phyloP scores from a whole-genome alignment of 768 basidiomycete genomes.

The Mycena capillaripes region DNA sequence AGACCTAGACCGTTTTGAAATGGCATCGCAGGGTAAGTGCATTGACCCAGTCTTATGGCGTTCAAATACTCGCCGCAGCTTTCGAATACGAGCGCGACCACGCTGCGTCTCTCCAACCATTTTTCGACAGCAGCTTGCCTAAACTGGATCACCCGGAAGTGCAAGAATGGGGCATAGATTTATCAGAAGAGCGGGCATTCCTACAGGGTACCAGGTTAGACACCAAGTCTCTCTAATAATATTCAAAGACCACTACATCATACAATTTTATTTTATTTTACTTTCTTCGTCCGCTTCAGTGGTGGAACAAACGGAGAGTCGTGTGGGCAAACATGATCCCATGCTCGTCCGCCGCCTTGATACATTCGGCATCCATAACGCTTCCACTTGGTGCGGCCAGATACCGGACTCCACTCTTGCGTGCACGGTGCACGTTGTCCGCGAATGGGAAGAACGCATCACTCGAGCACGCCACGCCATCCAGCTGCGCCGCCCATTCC shows the following conservation, averaged over 20 bases:
- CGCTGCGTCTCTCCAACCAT: constrained; percentile 69
- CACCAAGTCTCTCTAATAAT: not conserved
- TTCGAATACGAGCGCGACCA: constrained; percentile 79
- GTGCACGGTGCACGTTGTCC: constrained; percentile 95
- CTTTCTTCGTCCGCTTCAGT: constrained; percentile 56
- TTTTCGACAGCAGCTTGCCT: constrained; percentile 88
- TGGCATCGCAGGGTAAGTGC: constrained; percentile 82
- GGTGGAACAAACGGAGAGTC: constrained; percentile 90
- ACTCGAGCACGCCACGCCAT: constrained; percentile 92
- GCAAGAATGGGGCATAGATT: constrained; percentile 74
- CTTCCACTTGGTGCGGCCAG: constrained; percentile 93
- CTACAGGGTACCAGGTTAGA: not conserved
- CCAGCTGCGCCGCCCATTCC: constrained; percentile 80
- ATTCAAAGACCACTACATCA: not conserved
- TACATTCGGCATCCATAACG: constrained; percentile 97
- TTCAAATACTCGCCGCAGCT: constrained; percentile 55
- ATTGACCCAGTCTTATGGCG: not conserved
- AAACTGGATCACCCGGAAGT: constrained; percentile 80
- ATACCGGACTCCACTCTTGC: constrained; percentile 93
- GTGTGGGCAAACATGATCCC: constrained; percentile 94
- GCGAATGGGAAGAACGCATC: constrained; percentile 99
- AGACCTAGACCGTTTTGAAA: constrained; percentile 92
- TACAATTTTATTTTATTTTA: constrained; percentile 1
- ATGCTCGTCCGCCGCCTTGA: constrained; percentile 96
- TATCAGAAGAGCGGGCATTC: constrained; percentile 61